phyloP scores from a whole-genome alignment of 106 monocot species.

The Dendrobium catenatum region DNA sequence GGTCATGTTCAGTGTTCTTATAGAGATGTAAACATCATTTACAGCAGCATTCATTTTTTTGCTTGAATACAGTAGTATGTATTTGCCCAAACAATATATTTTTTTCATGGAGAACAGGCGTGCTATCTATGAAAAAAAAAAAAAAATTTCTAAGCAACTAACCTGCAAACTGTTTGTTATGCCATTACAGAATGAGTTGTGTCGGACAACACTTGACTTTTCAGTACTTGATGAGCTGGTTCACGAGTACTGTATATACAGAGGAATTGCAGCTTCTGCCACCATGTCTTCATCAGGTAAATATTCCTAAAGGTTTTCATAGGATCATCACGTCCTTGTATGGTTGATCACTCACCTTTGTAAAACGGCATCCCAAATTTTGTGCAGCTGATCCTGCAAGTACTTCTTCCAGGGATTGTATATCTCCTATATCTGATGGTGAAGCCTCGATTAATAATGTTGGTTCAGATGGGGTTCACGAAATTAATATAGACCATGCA shows the following conservation, averaged over 20 bases:
- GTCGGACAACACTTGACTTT: conserved; percentile 77
- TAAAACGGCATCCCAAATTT: background rate
- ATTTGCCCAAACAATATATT: too few relatives aligned
- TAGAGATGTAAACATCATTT: background rate
- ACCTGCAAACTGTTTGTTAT: background rate
- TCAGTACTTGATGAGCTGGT: conserved; percentile 81
- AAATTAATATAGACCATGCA: conserved; percentile 20
- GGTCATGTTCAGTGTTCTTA: background rate
- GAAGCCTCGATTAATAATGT: conserved; percentile 49
- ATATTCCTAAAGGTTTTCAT: background rate
- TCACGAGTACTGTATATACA: conserved; percentile 88
- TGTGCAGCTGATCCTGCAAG: conserved; percentile 11
- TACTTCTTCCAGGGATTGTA: conserved; percentile 21
- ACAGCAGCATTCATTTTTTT: background rate
- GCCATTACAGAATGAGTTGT: conserved; percentile 78
- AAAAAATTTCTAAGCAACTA: background rate
- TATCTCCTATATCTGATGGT: conserved; percentile 35
- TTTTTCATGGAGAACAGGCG: background rate
- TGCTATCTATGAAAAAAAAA: background rate
- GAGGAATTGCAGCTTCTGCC: conserved; percentile 65
- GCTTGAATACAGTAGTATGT: background rate
- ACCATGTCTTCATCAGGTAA: conserved; percentile 44
- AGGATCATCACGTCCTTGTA: background rate
- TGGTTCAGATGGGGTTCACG: conserved; percentile 25
- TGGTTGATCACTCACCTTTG: background rate